Evolutionary conservation across 1,284 basidiomycete species (phyloP), one percentile per base, ranked within the genome.

Genomic region (Wolfiporia cocos): DNA sequence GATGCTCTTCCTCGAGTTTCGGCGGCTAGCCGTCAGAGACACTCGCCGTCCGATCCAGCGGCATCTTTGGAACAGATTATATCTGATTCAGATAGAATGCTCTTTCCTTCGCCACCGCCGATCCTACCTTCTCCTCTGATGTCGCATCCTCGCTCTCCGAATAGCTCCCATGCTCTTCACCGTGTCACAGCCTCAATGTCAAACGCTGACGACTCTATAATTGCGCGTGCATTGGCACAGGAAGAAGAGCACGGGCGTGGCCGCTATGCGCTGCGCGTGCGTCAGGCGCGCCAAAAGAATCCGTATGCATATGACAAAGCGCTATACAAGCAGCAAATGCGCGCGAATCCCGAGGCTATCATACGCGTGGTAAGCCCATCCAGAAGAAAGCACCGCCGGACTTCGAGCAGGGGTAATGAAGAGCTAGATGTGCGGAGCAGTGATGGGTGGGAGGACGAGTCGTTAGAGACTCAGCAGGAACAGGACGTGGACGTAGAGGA

Each of bases 261-360:
- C 14, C 49, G 58, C 10, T 60, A 58, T 31, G 53, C 55, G 6
- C 46, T 61, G 1, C 51, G 59, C 12, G 30, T 48, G 18, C 52
- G 59, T 1, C 52, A 50, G 9, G 41, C 49, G 4, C 37, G 43
- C 1, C 57, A 59, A 28, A 39, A 53, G 31, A 49, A 56, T 4
- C 59, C 59, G 1, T 61, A 58, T 40, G 44, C 38, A 26, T 55
- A 51, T 34, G 59, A 61, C 32, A 49, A 52, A 29, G 35, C 29
- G 4, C 2, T 49, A 22, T 61, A 61, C 41, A 55, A 55, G 35
- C 49, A 39, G 6, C 49, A 51, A 41, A 49, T 58, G 50, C 50
- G 52, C n/a, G 32, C 43, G 4, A 54, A 50, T 37, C 59, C 57
- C 0, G 59, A 58, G 0, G 59, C 59, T 2, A 52, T 59, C 22